These are phyloP conservation scores for Lachnellula hyalina DNA, from an alignment of 2,329 filamentous ascomycete genomes.

Conservation along the genomic window DNA sequence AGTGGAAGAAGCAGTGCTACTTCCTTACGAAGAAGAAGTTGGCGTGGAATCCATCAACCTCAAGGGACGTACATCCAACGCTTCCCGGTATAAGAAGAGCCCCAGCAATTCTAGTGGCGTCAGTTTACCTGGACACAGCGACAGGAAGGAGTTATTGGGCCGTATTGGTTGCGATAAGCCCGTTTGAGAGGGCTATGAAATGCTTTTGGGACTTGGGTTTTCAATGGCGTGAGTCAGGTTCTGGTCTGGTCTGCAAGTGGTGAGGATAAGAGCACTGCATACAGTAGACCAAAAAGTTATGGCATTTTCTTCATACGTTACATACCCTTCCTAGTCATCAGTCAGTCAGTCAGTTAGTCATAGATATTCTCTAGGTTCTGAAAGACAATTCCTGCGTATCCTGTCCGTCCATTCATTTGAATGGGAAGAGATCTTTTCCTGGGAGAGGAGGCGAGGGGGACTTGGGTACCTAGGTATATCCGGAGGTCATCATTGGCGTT, in stretches of 20 bases:
- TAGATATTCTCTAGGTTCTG: no score
- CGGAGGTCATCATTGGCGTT: no score
- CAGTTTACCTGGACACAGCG: conserved; percentile 29
- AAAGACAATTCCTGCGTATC: no score
- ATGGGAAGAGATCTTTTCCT: no score
- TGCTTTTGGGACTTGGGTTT: not conserved
- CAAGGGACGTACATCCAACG: conserved; percentile 37
- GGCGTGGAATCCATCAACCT: conserved; percentile 67
- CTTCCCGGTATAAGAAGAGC: conserved; percentile 26
- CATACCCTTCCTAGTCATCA: not conserved
- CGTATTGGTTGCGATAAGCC: conserved; percentile 33
- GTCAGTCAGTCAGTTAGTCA: not conserved
- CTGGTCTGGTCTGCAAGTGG: not conserved
- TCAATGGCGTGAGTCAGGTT: not conserved
- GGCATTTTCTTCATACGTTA: not conserved
- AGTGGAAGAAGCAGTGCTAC: conserved; percentile 13
- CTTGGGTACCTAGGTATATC: no score
- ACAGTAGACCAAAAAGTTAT: not conserved
- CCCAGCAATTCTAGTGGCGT: conserved; percentile 28
- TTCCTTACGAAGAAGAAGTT: conserved; percentile 67
- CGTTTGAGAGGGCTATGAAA: conserved; percentile 18
- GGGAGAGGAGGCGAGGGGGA: no score
- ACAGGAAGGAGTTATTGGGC: conserved; percentile 32
- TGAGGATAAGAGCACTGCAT: not conserved
- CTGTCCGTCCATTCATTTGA: no score